Percentiles rank a stretch among this genome's conserved stretches.
Evolutionary conservation across 805 yeast genomes (phyloP).

Genomic region (Wickerhamomyces alni): DNA sequence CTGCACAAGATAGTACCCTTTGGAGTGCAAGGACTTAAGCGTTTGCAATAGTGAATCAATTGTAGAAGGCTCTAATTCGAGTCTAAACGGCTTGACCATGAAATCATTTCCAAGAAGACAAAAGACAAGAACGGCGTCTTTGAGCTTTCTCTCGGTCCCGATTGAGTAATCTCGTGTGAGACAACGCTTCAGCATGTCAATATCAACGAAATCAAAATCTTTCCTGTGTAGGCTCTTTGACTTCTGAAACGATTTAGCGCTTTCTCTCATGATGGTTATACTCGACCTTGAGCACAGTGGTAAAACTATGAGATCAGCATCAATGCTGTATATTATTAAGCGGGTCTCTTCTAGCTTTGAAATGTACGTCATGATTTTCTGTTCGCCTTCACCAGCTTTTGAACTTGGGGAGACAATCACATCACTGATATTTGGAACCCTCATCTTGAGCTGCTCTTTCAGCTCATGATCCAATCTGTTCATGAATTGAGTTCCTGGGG

Average conservation of each 20-base stretch:
- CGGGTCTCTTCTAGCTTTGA: constrained; percentile 58
- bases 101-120: constrained; percentile 95
- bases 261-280: constrained; percentile 77
- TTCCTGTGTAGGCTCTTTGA: constrained; percentile 39
- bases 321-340: constrained; percentile 78
- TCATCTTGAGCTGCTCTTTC: constrained; percentile 34
- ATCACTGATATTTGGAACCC: constrained; percentile 65
- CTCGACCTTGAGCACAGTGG: constrained; percentile 82
- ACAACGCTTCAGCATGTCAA: constrained; percentile 64
- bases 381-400: constrained; percentile 97
- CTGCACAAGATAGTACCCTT: constrained; percentile 61
- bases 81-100: constrained; percentile 85
- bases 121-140: constrained; percentile 81
- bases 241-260: constrained; percentile 32
- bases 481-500: constrained; percentile 96
- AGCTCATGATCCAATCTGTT: constrained; percentile 66
- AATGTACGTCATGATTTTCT: constrained; percentile 85
- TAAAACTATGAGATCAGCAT: constrained; percentile 90
- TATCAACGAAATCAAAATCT: constrained; percentile 58
- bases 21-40: constrained; percentile 51
- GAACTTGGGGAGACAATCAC: constrained; percentile 80
- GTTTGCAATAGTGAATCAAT: constrained; percentile 60
- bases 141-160: constrained; percentile 31
- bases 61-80: constrained; percentile 82
- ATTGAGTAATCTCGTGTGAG: constrained; percentile 51